Percentiles rank a stretch among this genome's conserved stretches.
Evolutionary conservation across 768 basidiomycete species (phyloP).

Genomic region (Kwoniella botswanensis): DNA sequence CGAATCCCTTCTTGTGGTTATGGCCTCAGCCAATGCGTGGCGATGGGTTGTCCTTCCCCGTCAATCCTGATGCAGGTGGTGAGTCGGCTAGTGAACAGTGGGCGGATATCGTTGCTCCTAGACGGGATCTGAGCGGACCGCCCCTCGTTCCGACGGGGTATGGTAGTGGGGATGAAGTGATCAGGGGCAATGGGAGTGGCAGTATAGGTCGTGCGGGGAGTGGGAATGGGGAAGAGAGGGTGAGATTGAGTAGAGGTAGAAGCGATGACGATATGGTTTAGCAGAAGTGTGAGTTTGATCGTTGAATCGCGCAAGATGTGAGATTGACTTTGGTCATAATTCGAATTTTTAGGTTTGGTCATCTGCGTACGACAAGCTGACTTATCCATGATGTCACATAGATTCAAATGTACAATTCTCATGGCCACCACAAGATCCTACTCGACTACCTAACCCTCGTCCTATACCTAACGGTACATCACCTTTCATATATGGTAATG

Average conservation of each 20-base stretch:
- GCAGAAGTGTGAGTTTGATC: background rate
- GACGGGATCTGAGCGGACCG: conserved; percentile 22
- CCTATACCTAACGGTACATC: conserved; percentile 54
- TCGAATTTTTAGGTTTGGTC: conserved; percentile 2
- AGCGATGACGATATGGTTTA: conserved; percentile 32
- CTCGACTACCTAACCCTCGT: conserved; percentile 44
- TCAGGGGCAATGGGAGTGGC: conserved; percentile 27
- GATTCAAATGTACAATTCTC: conserved; percentile 59
- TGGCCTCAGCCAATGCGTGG: conserved; percentile 73
- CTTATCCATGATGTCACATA: conserved; percentile 33
- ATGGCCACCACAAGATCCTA: conserved; percentile 81
- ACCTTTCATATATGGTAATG: conserved; percentile 83
- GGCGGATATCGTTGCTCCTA: conserved; percentile 45
- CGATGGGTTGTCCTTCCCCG: conserved; percentile 75
- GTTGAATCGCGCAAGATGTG: background rate
- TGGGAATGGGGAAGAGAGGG: conserved; percentile 18
- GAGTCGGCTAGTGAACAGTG: conserved; percentile 48
- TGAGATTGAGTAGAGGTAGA: conserved; percentile 15
- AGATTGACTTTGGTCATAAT: conserved; percentile 13
- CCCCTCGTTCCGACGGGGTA: conserved; percentile 29
- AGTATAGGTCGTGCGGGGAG: conserved; percentile 24
- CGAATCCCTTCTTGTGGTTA: conserved; percentile 78
- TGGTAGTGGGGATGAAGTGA: conserved; percentile 17
- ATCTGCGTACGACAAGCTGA: conserved; percentile 9
- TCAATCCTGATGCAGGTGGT: conserved; percentile 63